Evolutionary conservation across 331 rosid species (phyloP), one percentile per base, ranked within the genome.

Genomic region (Acacia concinna): DNA sequence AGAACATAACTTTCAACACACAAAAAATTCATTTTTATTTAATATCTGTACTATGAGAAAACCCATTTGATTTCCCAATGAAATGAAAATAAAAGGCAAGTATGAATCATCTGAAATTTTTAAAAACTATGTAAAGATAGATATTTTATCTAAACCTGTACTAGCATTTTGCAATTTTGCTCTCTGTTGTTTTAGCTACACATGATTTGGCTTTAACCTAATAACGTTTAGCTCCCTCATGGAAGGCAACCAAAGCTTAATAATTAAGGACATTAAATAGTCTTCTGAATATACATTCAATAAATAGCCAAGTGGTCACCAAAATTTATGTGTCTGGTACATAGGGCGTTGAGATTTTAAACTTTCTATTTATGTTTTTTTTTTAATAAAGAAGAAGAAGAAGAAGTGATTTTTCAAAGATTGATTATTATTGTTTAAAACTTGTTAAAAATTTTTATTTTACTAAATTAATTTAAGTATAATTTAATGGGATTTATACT

Each of bases 241-340:
- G 65, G 34, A 59, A 63, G 21, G 71, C 38, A 78, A 57, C 37
- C 60, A 73, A 74, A 77, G 44, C 87, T 83, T 83, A 69, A 10
- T 44, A 31, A 60, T 62, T 81, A 86, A 86, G 85, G 74, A 81
- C 78, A 32, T 0, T 3, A 21, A 25, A 23, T 5, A 52, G 21
- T n/a, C 27, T 11, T 20, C 1, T 20, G 10, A 18, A 6, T 18
- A 49, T 47, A n/a, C n/a, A n/a, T n/a, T n/a, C n/a, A n/a, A n/a
- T n/a, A n/a, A n/a, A n/a, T n/a, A n/a, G n/a, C n/a, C n/a, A n/a
- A n/a, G n/a, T n/a, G n/a, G n/a, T n/a, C n/a, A n/a, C n/a, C n/a
- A n/a, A n/a, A n/a, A n/a, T n/a, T n/a, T n/a, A n/a, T n/a, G n/a
- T n/a, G n/a, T n/a, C n/a, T n/a, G n/a, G n/a, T n/a, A n/a, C n/a